Evolutionary conservation across 352 stramenopile species (phyloP).

Genomic region (Blastocystis sp.): DNA sequence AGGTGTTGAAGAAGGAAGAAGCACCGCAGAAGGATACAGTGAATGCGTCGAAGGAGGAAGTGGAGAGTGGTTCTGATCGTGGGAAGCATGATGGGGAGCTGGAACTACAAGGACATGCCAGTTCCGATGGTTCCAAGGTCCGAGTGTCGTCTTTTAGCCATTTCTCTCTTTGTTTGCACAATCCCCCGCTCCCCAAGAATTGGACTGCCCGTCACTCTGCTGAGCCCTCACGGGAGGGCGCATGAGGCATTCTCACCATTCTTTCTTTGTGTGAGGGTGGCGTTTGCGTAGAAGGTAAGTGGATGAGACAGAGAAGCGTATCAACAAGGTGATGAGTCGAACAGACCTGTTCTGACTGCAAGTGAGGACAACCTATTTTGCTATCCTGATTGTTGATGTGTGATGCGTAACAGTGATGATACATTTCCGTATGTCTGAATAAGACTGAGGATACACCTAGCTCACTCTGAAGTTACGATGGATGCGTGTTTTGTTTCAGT

Average conservation of each 20-base stretch:
- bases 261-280: neutral
- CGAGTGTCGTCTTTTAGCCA: no score
- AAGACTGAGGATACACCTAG: constrained; percentile 38
- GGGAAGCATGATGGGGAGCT: no score
- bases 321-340: neutral
- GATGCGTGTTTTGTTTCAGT: neutral
- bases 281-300: neutral
- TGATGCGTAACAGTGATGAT: constrained; percentile 1
- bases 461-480: constrained; percentile 36
- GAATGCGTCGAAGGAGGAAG: neutral
- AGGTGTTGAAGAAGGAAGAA: neutral
- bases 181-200: no score
- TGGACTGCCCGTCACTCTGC: neutral
- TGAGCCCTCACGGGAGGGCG: neutral
- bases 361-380: constrained; percentile 52
- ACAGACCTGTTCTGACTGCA: constrained; percentile 68
- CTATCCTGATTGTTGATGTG: constrained; percentile 54
- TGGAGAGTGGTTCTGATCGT: neutral
- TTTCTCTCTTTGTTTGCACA: no score
- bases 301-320: neutral
- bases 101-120: no score
- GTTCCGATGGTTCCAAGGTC: no score
- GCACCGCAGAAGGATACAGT: neutral
- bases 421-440: constrained; percentile 26
- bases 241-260: neutral